phyloP scores from a whole-genome alignment of 1,284 basidiomycete genomes.

The Pterulicium gracile region DNA sequence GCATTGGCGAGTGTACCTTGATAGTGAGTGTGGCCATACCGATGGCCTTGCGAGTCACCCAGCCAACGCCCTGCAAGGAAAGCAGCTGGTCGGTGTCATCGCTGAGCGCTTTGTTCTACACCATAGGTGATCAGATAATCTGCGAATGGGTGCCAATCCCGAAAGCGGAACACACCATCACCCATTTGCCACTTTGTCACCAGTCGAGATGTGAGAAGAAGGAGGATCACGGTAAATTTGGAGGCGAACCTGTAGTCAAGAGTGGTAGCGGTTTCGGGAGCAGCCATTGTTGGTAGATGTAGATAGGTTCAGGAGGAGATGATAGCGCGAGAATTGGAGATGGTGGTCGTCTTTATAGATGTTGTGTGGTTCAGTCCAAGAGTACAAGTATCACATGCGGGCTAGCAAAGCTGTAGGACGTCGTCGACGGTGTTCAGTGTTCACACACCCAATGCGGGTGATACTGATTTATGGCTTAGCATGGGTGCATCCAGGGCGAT shows the following conservation, averaged over 20 bases:
- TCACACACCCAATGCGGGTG: too few species aligned
- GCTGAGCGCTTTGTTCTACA: slow-evolving; percentile 46
- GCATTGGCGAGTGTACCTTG: too few species aligned
- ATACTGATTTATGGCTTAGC: not conserved
- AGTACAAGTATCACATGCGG: not conserved
- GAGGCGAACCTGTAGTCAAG: not conserved
- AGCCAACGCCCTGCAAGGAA: slow-evolving; percentile 47
- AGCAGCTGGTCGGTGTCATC: slow-evolving; percentile 48
- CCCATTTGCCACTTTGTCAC: not conserved
- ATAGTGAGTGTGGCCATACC: slow-evolving; percentile 40
- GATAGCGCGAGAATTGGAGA: not conserved
- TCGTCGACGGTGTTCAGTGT: too few species aligned
- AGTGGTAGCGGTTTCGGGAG: not conserved
- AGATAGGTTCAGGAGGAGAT: not conserved
- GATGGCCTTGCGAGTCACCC: slow-evolving; percentile 50
- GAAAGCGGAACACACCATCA: not conserved
- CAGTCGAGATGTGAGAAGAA: not conserved
- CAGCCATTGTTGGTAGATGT: not conserved
- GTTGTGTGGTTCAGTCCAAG: not conserved
- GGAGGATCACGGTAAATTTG: too few species aligned
- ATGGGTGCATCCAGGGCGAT: not conserved
- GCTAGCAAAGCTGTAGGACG: not conserved
- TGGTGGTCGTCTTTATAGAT: not conserved
- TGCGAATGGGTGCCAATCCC: not conserved
- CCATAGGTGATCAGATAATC: not conserved